Conservation (phyloP, 306 rosid species). For the Glycyrrhiza uralensis region DNA sequence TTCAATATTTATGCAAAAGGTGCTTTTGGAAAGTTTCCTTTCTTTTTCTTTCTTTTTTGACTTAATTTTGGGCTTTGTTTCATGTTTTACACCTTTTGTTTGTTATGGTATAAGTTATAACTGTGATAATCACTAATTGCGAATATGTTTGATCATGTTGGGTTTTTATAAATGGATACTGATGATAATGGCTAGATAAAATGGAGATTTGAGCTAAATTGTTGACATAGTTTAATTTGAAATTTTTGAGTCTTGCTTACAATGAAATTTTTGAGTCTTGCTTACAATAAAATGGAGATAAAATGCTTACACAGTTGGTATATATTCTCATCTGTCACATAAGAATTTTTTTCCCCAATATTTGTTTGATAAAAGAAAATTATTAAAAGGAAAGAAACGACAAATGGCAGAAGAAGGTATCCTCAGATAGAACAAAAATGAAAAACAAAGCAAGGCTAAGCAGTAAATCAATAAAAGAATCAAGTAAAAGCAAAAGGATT, state of each 20-base stretch:
- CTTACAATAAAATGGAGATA: conserved; percentile 18
- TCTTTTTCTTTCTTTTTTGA: background rate
- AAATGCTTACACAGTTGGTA: background rate
- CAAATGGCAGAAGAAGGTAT: background rate
- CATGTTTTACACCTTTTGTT: conserved; percentile 11
- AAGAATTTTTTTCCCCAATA: too few species aligned
- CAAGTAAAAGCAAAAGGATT: too few species aligned
- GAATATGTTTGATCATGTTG: conserved; percentile 13
- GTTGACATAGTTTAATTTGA: background rate
- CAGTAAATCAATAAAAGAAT: too few species aligned
- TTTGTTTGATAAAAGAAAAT: background rate
- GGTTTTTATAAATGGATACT: conserved; percentile 7
- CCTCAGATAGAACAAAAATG: background rate
- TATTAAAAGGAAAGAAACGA: background rate
- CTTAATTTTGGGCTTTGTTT: conserved; percentile 1
- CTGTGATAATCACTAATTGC: background rate
- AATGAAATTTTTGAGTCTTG: background rate
- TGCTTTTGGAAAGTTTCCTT: conserved; percentile 28
- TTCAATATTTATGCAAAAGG: conserved; percentile 73
- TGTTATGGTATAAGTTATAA: conserved; percentile 12
- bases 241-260: background rate
- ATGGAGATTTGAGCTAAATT: background rate
- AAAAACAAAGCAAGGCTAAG: background rate
- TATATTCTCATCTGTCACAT: background rate
- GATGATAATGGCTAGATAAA: background rate